Evolutionary conservation across 1,139 yeast genomes (phyloP), one percentile per base, ranked within the genome.

Genomic region (Blastobotrys arbuscula): DNA sequence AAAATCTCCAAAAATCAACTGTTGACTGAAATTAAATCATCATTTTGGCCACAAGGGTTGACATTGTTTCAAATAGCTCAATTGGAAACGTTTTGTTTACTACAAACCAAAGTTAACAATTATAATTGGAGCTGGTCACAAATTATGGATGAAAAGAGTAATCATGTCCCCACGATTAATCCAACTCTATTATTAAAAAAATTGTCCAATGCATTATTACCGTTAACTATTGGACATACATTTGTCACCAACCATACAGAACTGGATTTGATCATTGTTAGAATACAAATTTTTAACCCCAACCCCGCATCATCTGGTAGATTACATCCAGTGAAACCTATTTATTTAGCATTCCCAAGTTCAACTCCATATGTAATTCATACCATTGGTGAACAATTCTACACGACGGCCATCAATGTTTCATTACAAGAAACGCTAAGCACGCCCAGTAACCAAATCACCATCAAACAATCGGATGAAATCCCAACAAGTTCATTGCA

Each of bases 21-120:
- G 12, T 67, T 81, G 2, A 82, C 80, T 51, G 66, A 67, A 43
- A 67, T 83, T 13, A 53, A 82, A 8, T 71, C 69, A 36, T 79
- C 79, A 31, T 78, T 71, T 59, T 85, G 89, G 81, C 71, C 77
- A 0, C 58, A 68, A 2, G 95, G 95, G 0, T 64, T 85, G 44
- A 84, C 82, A 56, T 64, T 84, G 6, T 70, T 79, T 18, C 95
- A 86, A 60, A 62, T 81, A 42, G 84, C 95, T 0, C 90, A 84
- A 55, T 67, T 84, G 8, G 95, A 86, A 57, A 77, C 84, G 50
- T 84, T 81, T 56, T 61, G 75, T 41, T 69, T 84, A 37, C 76
- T 83, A 3, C 83, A 81, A 56, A 73, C 75, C 44, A 82, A 86
- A 0, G 66, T 68, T 39, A 54, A 71, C 0, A 75, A 70, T 55